phyloP scores from a whole-genome alignment of 2,329 filamentous ascomycete genomes.

The Ceratocystis cubensis region DNA sequence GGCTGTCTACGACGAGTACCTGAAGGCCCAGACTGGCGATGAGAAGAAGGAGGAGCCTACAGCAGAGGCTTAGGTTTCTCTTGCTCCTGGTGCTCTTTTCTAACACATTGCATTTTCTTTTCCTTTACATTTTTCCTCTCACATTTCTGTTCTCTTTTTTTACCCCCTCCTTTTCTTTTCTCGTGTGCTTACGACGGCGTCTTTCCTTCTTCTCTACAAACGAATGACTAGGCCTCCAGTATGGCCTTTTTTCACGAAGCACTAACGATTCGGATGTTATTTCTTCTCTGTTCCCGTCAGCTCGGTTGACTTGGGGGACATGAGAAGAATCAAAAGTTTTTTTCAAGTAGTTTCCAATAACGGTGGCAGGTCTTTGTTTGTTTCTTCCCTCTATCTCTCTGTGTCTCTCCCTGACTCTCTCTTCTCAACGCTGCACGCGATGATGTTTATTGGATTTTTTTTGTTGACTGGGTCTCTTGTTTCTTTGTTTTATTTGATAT shows the following conservation, averaged over 20 bases:
- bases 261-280: conserved; percentile 15
- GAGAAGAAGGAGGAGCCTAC: conserved; percentile 39
- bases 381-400: conserved; percentile 14
- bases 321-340: conserved; percentile 16
- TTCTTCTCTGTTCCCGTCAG: conserved; percentile 5
- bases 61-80: conserved; percentile 31
- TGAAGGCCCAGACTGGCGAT: conserved; percentile 61
- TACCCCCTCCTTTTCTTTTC: conserved; percentile 1
- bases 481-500: conserved; percentile 18
- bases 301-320: neutral
- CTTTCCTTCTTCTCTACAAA: conserved; percentile 13
- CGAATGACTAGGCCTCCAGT: conserved; percentile 12
- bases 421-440: conserved; percentile 12
- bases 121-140: conserved; percentile 2
- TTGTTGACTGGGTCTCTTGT: conserved; percentile 15
- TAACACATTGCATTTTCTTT: conserved; percentile 10
- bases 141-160: conserved; percentile 10
- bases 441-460: conserved; percentile 6
- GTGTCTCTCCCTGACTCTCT: conserved; percentile 10
- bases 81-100: conserved; percentile 23
- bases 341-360: conserved; percentile 15
- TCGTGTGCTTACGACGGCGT: conserved; percentile 11
- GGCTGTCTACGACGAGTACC: conserved; percentile 94
- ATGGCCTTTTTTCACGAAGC: conserved; percentile 13
- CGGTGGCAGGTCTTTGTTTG: conserved; percentile 19